Conservation (phyloP, 208 protist genomes). For the Trypanosoma cruzi region DNA sequence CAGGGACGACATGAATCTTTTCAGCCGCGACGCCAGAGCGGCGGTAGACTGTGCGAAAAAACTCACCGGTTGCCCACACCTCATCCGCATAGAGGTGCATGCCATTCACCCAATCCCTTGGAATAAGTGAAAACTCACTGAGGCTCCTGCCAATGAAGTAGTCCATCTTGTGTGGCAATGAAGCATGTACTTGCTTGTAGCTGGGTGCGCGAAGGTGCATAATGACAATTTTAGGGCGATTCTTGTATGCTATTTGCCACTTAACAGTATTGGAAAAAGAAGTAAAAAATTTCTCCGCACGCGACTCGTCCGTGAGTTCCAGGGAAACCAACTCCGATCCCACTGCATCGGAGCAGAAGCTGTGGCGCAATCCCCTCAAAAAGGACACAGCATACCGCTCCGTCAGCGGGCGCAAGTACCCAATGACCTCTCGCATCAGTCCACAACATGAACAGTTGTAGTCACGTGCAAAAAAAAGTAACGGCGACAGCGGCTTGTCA, state of each 20-base stretch:
- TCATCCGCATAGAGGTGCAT: constrained; percentile 30
- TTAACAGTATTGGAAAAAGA: not conserved
- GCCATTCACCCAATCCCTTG: constrained; percentile 19
- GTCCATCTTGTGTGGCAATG: not conserved
- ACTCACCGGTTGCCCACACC: constrained; percentile 59
- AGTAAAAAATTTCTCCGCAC: not conserved
- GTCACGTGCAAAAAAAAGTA: constrained; percentile 33
- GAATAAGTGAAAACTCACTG: constrained; percentile 50
- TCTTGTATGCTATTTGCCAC: not conserved
- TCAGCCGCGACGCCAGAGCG: constrained; percentile 23
- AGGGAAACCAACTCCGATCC: constrained; percentile 6
- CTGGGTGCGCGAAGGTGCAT: constrained; percentile 26
- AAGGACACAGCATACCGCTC: constrained; percentile 35
- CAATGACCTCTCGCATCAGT: constrained; percentile 32
- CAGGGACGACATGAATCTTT: constrained; percentile 46
- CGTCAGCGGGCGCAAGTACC: constrained; percentile 40
- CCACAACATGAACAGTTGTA: constrained; percentile 33
- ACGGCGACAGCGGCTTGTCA: constrained; percentile 12
- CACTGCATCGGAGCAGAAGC: not conserved
- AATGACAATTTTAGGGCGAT: constrained; percentile 20
- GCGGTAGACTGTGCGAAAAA: constrained; percentile 45
- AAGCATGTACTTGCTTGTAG: not conserved
- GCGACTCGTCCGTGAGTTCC: not conserved
- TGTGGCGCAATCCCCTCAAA: not conserved
- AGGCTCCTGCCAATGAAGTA: constrained; percentile 39